Evolutionary conservation across 2,329 filamentous ascomycete species (phyloP).

Genomic region (Colletotrichum brevisporum): DNA sequence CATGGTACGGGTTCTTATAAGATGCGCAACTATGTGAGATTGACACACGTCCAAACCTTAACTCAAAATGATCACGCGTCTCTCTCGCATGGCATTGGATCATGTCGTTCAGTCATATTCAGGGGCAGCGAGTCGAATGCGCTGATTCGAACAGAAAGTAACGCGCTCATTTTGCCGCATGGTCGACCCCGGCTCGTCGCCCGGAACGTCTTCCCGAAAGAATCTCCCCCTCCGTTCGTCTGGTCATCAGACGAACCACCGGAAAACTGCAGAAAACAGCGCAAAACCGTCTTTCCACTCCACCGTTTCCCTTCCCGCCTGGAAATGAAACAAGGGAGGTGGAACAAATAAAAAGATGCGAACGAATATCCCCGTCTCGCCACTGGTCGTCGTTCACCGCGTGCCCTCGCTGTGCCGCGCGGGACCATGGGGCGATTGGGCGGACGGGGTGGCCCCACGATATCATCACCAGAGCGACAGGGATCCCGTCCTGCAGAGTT

Average conservation of each 20-base stretch:
- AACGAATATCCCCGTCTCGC: slow-evolving; percentile 21
- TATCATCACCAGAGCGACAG: slow-evolving; percentile 5
- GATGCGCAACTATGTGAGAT: not conserved
- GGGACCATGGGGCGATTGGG: slow-evolving; percentile 11
- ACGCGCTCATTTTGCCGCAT: slow-evolving; percentile 19
- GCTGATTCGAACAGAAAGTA: slow-evolving; percentile 21
- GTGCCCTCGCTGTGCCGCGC: not conserved
- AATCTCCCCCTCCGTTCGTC: not conserved
- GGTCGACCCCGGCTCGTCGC: not conserved
- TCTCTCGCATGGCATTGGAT: no score
- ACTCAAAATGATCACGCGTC: not conserved
- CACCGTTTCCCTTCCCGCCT: not conserved
- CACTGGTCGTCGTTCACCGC: slow-evolving; percentile 6
- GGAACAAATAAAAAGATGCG: slow-evolving; percentile 27
- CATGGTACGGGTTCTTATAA: no score
- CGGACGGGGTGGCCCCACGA: slow-evolving; percentile 25
- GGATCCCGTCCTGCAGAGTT: slow-evolving; percentile 22
- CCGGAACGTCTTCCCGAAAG: not conserved
- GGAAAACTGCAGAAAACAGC: not conserved
- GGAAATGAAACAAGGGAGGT: slow-evolving; percentile 29
- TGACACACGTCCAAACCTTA: not conserved
- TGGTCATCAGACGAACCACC: slow-evolving; percentile 16
- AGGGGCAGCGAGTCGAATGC: not conserved
- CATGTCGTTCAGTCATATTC: no score
- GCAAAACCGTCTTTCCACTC: no score